phyloP scores from a whole-genome alignment of 208 protist genomes.

The Wallacemonas rigidus region DNA sequence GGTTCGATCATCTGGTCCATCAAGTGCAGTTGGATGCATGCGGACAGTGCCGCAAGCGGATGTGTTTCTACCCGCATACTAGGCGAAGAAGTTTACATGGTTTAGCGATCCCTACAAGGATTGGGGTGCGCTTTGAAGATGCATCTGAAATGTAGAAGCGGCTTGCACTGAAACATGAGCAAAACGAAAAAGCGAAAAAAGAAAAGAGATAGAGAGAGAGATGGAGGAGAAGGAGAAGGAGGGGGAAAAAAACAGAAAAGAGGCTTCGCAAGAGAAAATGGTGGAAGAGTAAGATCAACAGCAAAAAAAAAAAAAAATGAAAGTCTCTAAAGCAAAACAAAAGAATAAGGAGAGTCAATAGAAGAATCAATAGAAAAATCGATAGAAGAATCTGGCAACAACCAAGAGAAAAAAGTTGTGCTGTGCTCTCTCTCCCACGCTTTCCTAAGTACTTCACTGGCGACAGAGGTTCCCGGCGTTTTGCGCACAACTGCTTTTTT shows the following conservation, averaged over 20 bases:
- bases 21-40: no score
- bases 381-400: slow-evolving; percentile 5
- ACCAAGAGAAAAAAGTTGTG: slow-evolving; percentile 6
- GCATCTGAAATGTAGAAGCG: background rate
- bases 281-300: background rate
- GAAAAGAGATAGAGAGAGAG: slow-evolving; percentile 5
- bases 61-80: no score
- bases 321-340: background rate
- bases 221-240: slow-evolving; percentile 1
- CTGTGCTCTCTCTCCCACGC: background rate
- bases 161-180: background rate
- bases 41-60: no score
- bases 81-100: slow-evolving; percentile 2
- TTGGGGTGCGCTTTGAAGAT: background rate
- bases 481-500: no score
- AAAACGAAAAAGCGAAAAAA: slow-evolving; percentile 10
- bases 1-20: no score
- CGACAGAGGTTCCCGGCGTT: no score
- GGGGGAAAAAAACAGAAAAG: slow-evolving; percentile 1
- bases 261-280: background rate
- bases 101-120: background rate
- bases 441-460: background rate
- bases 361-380: background rate
- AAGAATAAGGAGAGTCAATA: background rate
- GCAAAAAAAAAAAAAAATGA: slow-evolving; percentile 11